Evolutionary conservation across 805 yeast species (phyloP).

Genomic region (Teunomyces aglyptinius): DNA sequence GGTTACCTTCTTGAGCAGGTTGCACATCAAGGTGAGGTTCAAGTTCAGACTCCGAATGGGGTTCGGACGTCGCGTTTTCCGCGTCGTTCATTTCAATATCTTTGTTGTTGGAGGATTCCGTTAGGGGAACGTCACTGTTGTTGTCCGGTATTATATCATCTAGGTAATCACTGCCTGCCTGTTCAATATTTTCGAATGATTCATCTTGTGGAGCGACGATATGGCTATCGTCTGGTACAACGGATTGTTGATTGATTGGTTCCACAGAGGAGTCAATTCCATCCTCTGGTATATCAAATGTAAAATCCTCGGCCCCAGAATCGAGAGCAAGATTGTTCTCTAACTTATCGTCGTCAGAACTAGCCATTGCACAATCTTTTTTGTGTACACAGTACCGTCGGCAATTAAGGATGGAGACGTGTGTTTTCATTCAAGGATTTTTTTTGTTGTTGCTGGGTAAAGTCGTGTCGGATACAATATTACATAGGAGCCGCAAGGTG

Average conservation of each 20-base stretch:
- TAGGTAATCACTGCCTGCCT: neutral
- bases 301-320: neutral
- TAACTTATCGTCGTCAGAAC: slow-evolving; percentile 4
- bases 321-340: slow-evolving; percentile 3
- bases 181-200: slow-evolving; percentile 5
- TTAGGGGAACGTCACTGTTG: neutral
- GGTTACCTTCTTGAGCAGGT: neutral
- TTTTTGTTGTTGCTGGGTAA: slow-evolving; percentile 5
- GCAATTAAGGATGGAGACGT: slow-evolving; percentile 2
- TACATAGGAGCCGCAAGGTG: neutral
- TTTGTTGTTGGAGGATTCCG: neutral
- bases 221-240: slow-evolving; percentile 4
- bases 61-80: neutral
- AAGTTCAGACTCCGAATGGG: neutral
- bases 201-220: slow-evolving; percentile 4
- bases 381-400: slow-evolving; percentile 2
- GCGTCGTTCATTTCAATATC: slow-evolving; percentile 2
- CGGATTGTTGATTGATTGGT: neutral
- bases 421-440: slow-evolving; percentile 3
- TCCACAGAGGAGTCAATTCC: slow-evolving; percentile 5
- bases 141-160: slow-evolving; percentile 1
- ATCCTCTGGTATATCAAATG: slow-evolving; percentile 1
- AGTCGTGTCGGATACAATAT: slow-evolving; percentile 2
- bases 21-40: neutral
- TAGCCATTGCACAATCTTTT: slow-evolving; percentile 1